A percentile compares a stretch with the other conserved stretches of the same genome.
Conservation (phyloP, 768 basidiomycete genomes). For the Boletus reticulatus region DNA sequence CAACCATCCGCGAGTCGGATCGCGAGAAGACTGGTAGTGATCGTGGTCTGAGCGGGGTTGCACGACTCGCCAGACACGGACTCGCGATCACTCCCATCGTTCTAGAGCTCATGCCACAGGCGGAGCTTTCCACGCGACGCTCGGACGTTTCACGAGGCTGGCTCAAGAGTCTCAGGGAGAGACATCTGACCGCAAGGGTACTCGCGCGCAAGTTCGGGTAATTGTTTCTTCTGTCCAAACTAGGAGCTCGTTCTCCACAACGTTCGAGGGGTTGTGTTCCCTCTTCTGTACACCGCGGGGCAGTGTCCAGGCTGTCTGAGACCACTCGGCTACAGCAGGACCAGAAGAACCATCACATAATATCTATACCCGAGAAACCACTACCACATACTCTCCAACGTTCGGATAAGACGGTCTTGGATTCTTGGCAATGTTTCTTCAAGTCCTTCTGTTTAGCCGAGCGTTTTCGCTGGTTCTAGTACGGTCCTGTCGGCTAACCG, state of each 20-base stretch:
- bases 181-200: not conserved
- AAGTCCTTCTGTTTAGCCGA: too few species aligned
- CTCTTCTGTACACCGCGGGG: not conserved
- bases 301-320: too few species aligned
- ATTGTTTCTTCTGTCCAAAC: slow-evolving; percentile 4
- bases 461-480: too few species aligned
- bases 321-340: too few species aligned
- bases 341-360: too few species aligned
- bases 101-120: not conserved
- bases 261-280: slow-evolving; percentile 3
- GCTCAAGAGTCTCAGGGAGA: not conserved
- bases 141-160: slow-evolving; percentile 22
- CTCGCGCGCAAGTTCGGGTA: slow-evolving; percentile 4
- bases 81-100: not conserved
- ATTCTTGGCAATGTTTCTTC: too few species aligned
- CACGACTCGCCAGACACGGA: not conserved
- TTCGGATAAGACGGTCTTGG: too few species aligned
- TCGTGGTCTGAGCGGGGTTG: slow-evolving; percentile 1
- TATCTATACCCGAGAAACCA: too few species aligned
- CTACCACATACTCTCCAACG: too few species aligned
- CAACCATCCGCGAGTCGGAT: slow-evolving; percentile 11
- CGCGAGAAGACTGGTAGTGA: slow-evolving; percentile 5
- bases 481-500: too few species aligned
- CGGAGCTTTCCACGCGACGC: slow-evolving; percentile 14
- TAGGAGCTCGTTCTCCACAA: not conserved